Evolutionary conservation across 139 green algal species (phyloP), one percentile per base, ranked within the genome.

Genomic region (Prasinococcaceae sp.): DNA sequence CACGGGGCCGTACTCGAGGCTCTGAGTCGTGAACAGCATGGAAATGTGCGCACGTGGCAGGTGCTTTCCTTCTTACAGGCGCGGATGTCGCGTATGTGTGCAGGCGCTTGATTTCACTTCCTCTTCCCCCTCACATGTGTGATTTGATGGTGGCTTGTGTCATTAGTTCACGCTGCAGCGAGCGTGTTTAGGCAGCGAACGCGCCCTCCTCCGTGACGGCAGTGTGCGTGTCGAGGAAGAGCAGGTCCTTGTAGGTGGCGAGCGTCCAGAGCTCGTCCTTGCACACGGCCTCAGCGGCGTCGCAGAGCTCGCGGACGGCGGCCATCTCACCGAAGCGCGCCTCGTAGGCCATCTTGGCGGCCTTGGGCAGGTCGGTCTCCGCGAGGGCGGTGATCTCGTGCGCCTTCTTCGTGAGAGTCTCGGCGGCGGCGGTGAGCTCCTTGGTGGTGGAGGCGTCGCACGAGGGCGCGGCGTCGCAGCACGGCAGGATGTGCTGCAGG

Each of bases 161-260:
- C n/a, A n/a, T n/a, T n/a, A n/a, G n/a, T n/a, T n/a, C n/a, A n/a
- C n/a, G n/a, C n/a, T n/a, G n/a, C n/a, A n/a, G n/a, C n/a, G n/a
- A n/a, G n/a, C n/a, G n/a, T n/a, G n/a, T n/a, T n/a, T n/a, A n/a
- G n/a, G n/a, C n/a, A n/a, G n/a, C n/a, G n/a, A n/a, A n/a, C n/a
- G n/a, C n/a, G n/a, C n/a, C n/a, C n/a, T n/a, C n/a, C n/a, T n/a
- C n/a, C n/a, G n/a, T n/a, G n/a, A n/a, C n/a, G n/a, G n/a, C n/a
- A n/a, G n/a, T n/a, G 50, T 58, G 30, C 3, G 45, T 50, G 24
- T 64, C 55, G 12, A 64, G 27, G 55, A 64, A 64, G 5, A 64
- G 27, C 9, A 64, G 46, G 6, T 64, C 46, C 20, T 38, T 23
- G 32, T 64, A 64, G 6, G 32, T 64, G 4, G 45, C 55, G 6